phyloP scores from a whole-genome alignment of 2,329 filamentous ascomycete genomes.

The Neonectria ditissima region DNA sequence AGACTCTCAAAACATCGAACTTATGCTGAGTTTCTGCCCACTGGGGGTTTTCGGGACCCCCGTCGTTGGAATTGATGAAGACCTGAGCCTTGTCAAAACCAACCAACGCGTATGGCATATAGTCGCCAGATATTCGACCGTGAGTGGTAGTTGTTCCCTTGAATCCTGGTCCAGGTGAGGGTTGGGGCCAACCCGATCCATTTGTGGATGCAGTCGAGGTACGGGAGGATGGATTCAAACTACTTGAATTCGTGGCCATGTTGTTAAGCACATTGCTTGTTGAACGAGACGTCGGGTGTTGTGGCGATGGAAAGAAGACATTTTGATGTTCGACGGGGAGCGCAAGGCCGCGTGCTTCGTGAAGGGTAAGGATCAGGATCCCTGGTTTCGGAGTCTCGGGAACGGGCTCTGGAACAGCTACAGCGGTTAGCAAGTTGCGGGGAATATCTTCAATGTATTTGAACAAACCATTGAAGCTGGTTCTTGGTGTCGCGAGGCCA shows the following conservation, averaged over 20 bases:
- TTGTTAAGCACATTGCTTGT: too few relatives aligned
- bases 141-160: conserved; percentile 89
- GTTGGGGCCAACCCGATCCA: conserved; percentile 60
- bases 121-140: conserved; percentile 92
- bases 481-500: neutral
- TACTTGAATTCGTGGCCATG: too few relatives aligned
- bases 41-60: conserved; percentile 89
- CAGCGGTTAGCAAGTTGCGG: neutral
- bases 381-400: conserved; percentile 81
- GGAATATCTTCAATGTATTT: neutral
- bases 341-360: conserved; percentile 90
- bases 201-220: too few relatives aligned
- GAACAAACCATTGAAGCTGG: conserved; percentile 11
- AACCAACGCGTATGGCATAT: conserved; percentile 92
- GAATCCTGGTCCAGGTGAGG: conserved; percentile 85
- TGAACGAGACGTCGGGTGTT: too few relatives aligned
- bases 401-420: conserved; percentile 69
- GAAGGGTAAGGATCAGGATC: conserved; percentile 93
- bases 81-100: conserved; percentile 99
- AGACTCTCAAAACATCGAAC: conserved; percentile 94
- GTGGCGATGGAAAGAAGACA: conserved; percentile 70
- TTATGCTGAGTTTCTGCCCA: conserved; percentile 99
- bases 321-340: conserved; percentile 87
- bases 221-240: too few relatives aligned
- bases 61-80: conserved; percentile 95